A percentile compares a stretch with the other conserved stretches of the same genome.
These are phyloP conservation scores for Neurospora pannonica DNA, from an alignment of 495 filamentous ascomycete species.

Conservation along the genomic window DNA sequence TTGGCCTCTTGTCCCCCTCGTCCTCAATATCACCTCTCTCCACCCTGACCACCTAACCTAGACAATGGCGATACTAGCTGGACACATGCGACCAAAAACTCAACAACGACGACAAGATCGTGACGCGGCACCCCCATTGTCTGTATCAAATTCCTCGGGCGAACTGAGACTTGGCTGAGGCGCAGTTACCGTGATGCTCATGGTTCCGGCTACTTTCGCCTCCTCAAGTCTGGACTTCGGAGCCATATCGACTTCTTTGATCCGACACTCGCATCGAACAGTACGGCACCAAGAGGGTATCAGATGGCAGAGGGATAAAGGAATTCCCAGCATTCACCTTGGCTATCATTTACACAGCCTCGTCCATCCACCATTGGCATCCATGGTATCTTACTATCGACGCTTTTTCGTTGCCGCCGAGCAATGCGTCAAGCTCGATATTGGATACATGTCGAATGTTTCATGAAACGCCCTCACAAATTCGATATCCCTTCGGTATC, in stretches of 20 bases:
- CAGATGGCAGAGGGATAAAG: neutral
- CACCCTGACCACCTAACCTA: neutral
- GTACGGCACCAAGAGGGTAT: neutral
- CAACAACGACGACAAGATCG: neutral
- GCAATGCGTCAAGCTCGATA: neutral
- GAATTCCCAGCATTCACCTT: neutral
- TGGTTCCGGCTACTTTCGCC: neutral
- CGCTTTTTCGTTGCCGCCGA: neutral
- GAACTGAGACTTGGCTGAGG: neutral
- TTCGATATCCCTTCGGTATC: neutral
- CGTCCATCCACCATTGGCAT: neutral
- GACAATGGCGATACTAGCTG: neutral
- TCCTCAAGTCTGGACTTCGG: neutral
- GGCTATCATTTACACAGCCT: neutral
- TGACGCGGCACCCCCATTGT: neutral
- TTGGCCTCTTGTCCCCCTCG: neutral
- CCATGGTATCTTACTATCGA: neutral
- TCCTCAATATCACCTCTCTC: neutral
- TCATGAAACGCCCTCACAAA: neutral
- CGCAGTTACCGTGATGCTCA: neutral
- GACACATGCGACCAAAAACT: neutral
- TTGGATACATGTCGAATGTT: neutral
- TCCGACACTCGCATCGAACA: neutral
- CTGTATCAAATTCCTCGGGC: neutral
- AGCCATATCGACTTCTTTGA: neutral